Evolutionary conservation across 31 red algal genomes (phyloP).

Genomic region (Odonthalia washingtoniensis): DNA sequence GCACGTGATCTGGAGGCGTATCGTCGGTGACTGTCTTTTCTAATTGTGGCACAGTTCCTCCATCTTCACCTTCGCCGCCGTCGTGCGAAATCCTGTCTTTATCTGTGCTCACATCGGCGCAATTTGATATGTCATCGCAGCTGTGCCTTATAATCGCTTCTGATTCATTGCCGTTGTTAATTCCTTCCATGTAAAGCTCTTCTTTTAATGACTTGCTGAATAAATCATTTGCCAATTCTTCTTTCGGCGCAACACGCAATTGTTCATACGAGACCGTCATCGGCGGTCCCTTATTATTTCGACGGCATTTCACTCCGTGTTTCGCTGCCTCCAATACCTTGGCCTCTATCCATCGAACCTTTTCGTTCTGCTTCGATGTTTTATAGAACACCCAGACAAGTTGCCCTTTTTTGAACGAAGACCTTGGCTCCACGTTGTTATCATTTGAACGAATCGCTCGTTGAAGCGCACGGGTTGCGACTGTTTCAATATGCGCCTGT

Average conservation of each 20-base stretch:
- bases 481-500: conserved; percentile 3
- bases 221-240: background rate
- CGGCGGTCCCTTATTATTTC: background rate
- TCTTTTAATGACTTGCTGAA: no score
- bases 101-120: no score
- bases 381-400: conserved; percentile 2
- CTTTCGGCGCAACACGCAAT: conserved; percentile 5
- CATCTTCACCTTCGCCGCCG: no score
- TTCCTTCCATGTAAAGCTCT: no score
- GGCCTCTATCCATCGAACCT: conserved; percentile 19
- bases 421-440: background rate
- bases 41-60: no score
- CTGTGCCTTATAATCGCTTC: no score
- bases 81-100: no score
- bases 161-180: no score
- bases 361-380: conserved; percentile 47
- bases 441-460: background rate
- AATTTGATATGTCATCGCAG: no score
- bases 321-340: background rate
- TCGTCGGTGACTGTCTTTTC: no score
- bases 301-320: conserved; percentile 8
- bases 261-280: conserved; percentile 24
- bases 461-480: conserved; percentile 15
- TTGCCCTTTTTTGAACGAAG: background rate
- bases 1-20: no score